Evolutionary conservation across 2,329 filamentous ascomycete species (phyloP).

Genomic region (Clonostachys rhizophaga): DNA sequence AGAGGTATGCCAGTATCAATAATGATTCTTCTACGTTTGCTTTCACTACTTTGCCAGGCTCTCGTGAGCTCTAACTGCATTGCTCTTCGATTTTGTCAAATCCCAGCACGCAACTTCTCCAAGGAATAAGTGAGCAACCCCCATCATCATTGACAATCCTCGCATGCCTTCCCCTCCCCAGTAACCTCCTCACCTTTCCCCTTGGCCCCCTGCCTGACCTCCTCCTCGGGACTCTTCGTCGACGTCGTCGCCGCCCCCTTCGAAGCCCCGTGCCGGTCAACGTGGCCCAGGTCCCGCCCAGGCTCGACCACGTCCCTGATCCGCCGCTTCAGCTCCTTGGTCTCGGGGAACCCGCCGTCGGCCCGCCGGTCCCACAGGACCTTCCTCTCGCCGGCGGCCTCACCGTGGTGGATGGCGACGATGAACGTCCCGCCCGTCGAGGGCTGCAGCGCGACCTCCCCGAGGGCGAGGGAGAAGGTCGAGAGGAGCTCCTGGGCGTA

Average conservation of each 20-base stretch:
- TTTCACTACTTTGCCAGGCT: too few relatives aligned
- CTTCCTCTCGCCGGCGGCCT: slow-evolving; percentile 30
- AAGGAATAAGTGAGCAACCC: too few relatives aligned
- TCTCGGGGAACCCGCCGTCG: slow-evolving; percentile 90
- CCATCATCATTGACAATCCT: not conserved
- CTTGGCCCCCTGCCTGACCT: not conserved
- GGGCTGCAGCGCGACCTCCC: slow-evolving; percentile 84
- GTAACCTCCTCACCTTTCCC: not conserved
- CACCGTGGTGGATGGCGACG: slow-evolving; percentile 51
- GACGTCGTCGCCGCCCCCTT: not conserved
- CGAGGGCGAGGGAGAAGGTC: slow-evolving; percentile 79
- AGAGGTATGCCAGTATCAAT: too few relatives aligned
- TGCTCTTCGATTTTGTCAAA: too few relatives aligned
- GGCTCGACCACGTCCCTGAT: slow-evolving; percentile 83
- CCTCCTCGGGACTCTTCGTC: slow-evolving; percentile 1
- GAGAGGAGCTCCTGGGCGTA: slow-evolving; percentile 94
- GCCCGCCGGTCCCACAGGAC: slow-evolving; percentile 83
- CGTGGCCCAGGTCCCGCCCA: slow-evolving; percentile 72
- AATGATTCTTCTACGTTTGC: too few relatives aligned
- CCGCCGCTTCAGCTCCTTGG: slow-evolving; percentile 82
- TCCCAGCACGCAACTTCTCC: too few relatives aligned
- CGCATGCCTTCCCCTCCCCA: slow-evolving; percentile 1
- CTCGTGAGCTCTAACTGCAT: too few relatives aligned
- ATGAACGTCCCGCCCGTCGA: slow-evolving; percentile 79
- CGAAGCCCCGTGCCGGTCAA: slow-evolving; percentile 49